Conservation (phyloP, 2,329 filamentous ascomycete species). For the Aureobasidium melanogenum region DNA sequence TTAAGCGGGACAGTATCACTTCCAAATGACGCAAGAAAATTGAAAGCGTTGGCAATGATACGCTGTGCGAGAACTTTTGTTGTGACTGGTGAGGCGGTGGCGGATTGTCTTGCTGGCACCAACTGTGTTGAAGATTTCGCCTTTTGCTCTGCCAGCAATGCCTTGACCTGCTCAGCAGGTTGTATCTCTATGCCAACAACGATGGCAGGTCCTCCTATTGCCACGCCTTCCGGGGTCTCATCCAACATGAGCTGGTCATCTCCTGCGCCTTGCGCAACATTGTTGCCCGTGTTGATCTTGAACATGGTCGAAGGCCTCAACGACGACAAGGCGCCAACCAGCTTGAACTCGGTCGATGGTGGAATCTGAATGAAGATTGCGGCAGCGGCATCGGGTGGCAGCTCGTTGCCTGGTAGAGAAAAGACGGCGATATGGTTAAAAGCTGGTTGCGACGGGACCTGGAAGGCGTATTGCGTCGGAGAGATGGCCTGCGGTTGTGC, state of each 20-base stretch:
- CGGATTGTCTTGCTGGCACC: slow-evolving; percentile 17
- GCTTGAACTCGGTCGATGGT: slow-evolving; percentile 55
- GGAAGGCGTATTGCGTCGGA: slow-evolving; percentile 54
- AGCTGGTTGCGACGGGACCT: slow-evolving; percentile 51
- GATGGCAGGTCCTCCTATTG: slow-evolving; percentile 34
- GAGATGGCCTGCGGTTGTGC: slow-evolving; percentile 48
- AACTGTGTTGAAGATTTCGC: slow-evolving; percentile 17
- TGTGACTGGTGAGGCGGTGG: slow-evolving; percentile 34
- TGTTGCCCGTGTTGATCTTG: slow-evolving; percentile 48
- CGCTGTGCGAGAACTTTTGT: slow-evolving; percentile 78
- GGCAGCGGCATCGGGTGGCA: slow-evolving; percentile 71
- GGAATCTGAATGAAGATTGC: slow-evolving; percentile 82
- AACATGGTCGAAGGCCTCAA: slow-evolving; percentile 92
- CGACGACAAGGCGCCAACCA: slow-evolving; percentile 80
- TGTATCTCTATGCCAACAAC: slow-evolving; percentile 80
- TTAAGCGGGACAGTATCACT: slow-evolving; percentile 87
- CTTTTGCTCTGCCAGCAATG: slow-evolving; percentile 55
- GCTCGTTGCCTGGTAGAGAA: slow-evolving; percentile 64
- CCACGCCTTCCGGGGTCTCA: slow-evolving; percentile 18
- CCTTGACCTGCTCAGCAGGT: slow-evolving; percentile 59
- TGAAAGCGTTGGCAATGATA: slow-evolving; percentile 96
- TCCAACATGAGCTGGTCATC: slow-evolving; percentile 43
- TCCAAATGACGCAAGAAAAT: slow-evolving; percentile 85
- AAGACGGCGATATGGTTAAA: slow-evolving; percentile 79
- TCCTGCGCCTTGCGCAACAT: slow-evolving; percentile 31